A percentile compares a stretch with the other conserved stretches of the same genome.
phyloP scores from a whole-genome alignment of 2,329 filamentous ascomycete species.

The Sordariomycetes sp. region DNA sequence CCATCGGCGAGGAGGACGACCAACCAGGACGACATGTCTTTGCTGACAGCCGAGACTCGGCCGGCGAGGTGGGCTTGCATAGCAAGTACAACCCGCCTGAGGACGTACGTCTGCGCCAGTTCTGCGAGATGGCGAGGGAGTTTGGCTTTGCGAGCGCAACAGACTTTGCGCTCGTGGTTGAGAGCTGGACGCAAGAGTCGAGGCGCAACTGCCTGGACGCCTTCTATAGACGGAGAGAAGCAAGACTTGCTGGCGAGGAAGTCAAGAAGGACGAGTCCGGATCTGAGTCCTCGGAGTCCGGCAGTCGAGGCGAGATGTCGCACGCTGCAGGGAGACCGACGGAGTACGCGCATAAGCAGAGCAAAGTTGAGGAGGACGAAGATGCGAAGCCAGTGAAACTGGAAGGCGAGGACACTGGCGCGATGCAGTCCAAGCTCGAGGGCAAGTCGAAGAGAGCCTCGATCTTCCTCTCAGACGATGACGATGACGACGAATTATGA shows the following conservation, averaged over 20 bases:
- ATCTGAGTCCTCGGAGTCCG: too few relatives aligned
- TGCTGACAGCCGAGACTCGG: too few relatives aligned
- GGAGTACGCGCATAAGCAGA: neutral
- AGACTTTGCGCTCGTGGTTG: conserved; percentile 84
- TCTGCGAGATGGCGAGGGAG: conserved; percentile 78
- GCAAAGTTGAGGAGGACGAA: conserved; percentile 1
- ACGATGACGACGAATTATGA: conserved; percentile 15
- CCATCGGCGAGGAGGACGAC: conserved; percentile 26
- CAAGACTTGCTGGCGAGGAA: too few relatives aligned
- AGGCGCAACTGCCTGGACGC: conserved; percentile 66
- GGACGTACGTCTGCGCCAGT: conserved; percentile 69
- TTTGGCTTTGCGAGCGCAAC: conserved; percentile 69
- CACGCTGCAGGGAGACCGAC: neutral
- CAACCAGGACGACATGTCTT: too few relatives aligned
- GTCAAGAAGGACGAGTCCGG: conserved; percentile 4
- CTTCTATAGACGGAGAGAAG: conserved; percentile 66
- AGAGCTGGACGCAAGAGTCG: conserved; percentile 81
- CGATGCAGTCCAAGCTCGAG: conserved; percentile 2
- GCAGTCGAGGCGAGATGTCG: too few relatives aligned
- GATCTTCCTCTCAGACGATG: conserved; percentile 15
- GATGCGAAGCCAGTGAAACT: conserved; percentile 6
- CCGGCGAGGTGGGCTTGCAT: conserved; percentile 20
- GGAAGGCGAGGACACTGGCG: neutral
- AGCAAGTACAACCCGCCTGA: conserved; percentile 60
- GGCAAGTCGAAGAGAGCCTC: conserved; percentile 5